Percentiles rank a stretch among this genome's conserved stretches.
Evolutionary conservation across 2,329 filamentous ascomycete genomes (phyloP).

Genomic region (Tolypocladium amazonense): DNA sequence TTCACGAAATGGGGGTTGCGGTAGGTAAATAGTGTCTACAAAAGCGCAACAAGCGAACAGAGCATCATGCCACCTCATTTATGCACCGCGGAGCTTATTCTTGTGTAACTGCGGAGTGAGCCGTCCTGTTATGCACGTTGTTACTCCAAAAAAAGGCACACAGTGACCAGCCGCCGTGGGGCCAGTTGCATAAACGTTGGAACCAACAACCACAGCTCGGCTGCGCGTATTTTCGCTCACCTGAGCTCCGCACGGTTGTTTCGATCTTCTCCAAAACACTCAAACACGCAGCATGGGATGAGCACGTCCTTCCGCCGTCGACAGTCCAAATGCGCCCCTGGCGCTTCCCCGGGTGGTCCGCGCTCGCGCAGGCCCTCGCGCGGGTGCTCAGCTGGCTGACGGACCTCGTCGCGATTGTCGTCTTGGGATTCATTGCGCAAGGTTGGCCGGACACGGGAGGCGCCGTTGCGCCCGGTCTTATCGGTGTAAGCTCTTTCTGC

Average conservation of each 20-base stretch:
- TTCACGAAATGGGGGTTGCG: neutral
- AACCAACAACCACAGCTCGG: neutral
- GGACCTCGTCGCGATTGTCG: constrained; percentile 17
- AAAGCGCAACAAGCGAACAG: neutral
- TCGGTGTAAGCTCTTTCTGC: constrained; percentile 17
- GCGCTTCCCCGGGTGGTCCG: constrained; percentile 1
- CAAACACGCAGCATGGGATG: neutral
- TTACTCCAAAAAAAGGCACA: neutral
- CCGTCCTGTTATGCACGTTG: neutral
- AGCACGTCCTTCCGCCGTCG: neutral
- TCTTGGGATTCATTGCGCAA: constrained; percentile 20
- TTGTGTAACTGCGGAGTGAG: neutral
- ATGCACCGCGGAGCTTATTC: neutral
- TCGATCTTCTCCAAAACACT: neutral
- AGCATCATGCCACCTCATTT: neutral
- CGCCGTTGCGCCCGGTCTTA: constrained; percentile 17
- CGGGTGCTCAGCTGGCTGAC: constrained; percentile 20
- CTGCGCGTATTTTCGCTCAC: neutral
- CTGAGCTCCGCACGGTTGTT: neutral
- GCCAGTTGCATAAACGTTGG: neutral
- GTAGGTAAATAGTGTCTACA: neutral
- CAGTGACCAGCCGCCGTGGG: neutral
- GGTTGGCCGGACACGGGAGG: constrained; percentile 18
- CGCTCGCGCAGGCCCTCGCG: constrained; percentile 12
- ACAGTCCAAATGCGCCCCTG: neutral